These are phyloP conservation scores for Noccaea bulbosa DNA, from an alignment of 345 rosid genomes.

Conservation along the genomic window DNA sequence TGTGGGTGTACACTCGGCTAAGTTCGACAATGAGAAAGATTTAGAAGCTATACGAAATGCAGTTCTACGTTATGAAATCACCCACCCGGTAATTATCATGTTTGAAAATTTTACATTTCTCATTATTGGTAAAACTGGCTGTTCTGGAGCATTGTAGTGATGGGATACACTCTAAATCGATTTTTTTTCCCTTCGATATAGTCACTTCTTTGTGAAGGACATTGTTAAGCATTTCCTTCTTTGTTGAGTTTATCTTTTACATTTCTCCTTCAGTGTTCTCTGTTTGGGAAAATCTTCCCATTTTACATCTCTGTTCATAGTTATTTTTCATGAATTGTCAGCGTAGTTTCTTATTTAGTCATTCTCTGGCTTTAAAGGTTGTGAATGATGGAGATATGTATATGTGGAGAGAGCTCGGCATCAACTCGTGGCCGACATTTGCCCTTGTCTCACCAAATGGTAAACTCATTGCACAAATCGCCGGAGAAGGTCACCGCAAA, in stretches of 20 bases:
- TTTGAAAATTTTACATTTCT: not conserved
- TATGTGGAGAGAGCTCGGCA: constrained; percentile 87
- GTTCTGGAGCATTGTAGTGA: constrained; percentile 2
- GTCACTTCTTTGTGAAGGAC: not conserved
- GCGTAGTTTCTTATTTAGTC: not conserved
- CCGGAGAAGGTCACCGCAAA: constrained; percentile 90
- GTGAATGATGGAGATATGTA: constrained; percentile 97
- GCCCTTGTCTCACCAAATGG: constrained; percentile 87
- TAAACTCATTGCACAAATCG: constrained; percentile 74
- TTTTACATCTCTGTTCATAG: constrained; percentile 2
- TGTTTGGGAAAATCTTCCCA: not conserved
- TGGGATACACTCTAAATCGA: not conserved
- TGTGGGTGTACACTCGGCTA: constrained; percentile 96
- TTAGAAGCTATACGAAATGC: constrained; percentile 93
- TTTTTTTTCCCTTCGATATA: too few relatives aligned
- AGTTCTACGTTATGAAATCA: constrained; percentile 77
- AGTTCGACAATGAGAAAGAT: constrained; percentile 97
- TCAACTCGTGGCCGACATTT: constrained; percentile 98
- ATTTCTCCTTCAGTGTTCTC: constrained; percentile 9
- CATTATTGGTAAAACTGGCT: not conserved
- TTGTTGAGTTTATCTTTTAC: not conserved
- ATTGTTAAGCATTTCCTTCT: not conserved
- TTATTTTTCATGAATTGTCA: constrained; percentile 11
- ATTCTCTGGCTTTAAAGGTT: constrained; percentile 51
- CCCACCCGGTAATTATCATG: constrained; percentile 71